A percentile compares a stretch with the other conserved stretches of the same genome.
Evolutionary conservation across 1,139 yeast species (phyloP).

Genomic region (Hyphopichia buzzinii): DNA sequence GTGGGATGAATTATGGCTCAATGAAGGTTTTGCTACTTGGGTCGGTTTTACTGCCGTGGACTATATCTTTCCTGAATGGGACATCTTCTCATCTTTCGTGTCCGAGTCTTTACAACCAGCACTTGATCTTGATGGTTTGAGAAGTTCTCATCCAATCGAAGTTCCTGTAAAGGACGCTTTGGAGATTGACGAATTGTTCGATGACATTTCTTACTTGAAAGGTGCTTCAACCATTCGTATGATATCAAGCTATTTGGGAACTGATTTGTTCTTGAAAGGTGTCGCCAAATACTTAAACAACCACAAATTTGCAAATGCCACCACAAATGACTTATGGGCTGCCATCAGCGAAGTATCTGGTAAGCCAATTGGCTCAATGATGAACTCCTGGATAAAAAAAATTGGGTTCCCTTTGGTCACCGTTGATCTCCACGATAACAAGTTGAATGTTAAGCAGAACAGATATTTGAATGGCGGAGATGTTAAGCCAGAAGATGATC

Average conservation of each 20-base stretch:
- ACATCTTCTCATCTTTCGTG: constrained; percentile 54
- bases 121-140: constrained; percentile 49
- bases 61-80: constrained; percentile 56
- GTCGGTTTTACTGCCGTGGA: constrained; percentile 54
- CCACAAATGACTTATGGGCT: constrained; percentile 78
- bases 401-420: constrained; percentile 82
- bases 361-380: constrained; percentile 65
- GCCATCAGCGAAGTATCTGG: constrained; percentile 73
- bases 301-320: constrained; percentile 74
- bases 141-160: constrained; percentile 58
- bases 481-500: constrained; percentile 68
- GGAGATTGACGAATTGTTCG: constrained; percentile 59
- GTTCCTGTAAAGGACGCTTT: constrained; percentile 54
- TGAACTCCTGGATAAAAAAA: constrained; percentile 81
- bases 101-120: constrained; percentile 52
- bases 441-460: constrained; percentile 60
- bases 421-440: constrained; percentile 42
- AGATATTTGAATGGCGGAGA: constrained; percentile 81
- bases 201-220: constrained; percentile 66
- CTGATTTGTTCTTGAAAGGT: constrained; percentile 65
- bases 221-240: constrained; percentile 76
- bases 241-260: constrained; percentile 69
- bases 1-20: constrained; percentile 66
- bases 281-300: constrained; percentile 67
- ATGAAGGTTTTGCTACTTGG: constrained; percentile 65